Base-by-base conservation (phyloP, 352 stramenopile genomes). In the Hyaloperonospora brassicae region DNA sequence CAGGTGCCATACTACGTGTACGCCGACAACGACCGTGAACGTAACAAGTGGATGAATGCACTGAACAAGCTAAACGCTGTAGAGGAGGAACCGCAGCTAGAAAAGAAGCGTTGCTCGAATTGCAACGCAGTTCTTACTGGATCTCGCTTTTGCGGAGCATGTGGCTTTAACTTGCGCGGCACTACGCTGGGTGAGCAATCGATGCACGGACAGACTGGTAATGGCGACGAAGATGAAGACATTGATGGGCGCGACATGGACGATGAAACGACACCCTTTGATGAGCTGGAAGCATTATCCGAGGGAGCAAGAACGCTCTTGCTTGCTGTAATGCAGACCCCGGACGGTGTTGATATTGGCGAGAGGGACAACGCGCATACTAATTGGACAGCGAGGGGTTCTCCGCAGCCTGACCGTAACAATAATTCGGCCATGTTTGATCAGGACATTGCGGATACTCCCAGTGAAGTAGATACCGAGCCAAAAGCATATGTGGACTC, bases 1-100 rank as follows among this genome's bases (percentile, higher is more conserved):
- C 81, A 91, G 52, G 79, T 93, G n/a, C 85, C 85, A 31, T 95
- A 93, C 64, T 95, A 93, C 53, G 85, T 95, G 34, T 95, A 92
- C 56, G 85, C 85, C 0, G 85, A 93, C 60, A 95, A 90, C 39
- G 83, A 93, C 49, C 79, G 81, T 2, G 83, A 95, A 59, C 85
- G 84, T 30, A 86, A 72, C 38, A 93, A 93, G 57, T 95, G 85
- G 85, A 90, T 95, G 72, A 87, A 77, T 21, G 85, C 85, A 13
- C 66, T 95, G 40, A 66, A 80, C 30, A 94, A 94, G 59, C 58
- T 92, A 11, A 90, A 73, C 9, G 55, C 74, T 0, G 72, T 88
- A 11, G 66, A 67, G 2, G 80, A 93, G 55, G 83, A 93, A 27
- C 76, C 77, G 5, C 68, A 88, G 27, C 48, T 77, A 1, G 79